Evolutionary conservation across 164 flowering plant species (phyloP).

Genomic region (Vitis rotundifolia): DNA sequence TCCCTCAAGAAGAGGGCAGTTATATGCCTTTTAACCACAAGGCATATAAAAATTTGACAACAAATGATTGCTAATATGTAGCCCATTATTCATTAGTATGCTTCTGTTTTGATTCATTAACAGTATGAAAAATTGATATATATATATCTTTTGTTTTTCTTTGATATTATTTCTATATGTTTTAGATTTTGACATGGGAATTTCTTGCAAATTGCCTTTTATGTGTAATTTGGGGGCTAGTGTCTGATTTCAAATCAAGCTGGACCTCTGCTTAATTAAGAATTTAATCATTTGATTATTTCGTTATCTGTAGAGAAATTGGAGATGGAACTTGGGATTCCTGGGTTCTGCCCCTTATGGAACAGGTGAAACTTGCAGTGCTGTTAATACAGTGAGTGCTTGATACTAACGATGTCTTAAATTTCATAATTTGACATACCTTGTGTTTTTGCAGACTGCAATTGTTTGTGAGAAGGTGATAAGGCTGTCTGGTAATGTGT

Average conservation of each 20-base stretch:
- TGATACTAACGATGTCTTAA: neutral
- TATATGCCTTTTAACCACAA: neutral
- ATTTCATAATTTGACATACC: neutral
- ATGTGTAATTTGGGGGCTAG: no score
- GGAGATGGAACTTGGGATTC: slow-evolving; percentile 50
- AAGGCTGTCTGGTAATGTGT: slow-evolving; percentile 8
- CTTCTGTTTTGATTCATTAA: no score
- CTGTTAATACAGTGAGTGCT: neutral
- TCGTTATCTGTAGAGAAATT: slow-evolving; percentile 30
- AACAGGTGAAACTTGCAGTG: slow-evolving; percentile 32
- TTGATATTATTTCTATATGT: no score
- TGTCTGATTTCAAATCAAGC: no score
- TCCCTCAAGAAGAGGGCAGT: neutral
- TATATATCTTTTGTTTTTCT: no score
- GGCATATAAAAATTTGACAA: no score
- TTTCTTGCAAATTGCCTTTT: no score
- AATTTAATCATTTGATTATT: neutral
- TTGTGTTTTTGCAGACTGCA: slow-evolving; percentile 31
- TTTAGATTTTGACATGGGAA: no score
- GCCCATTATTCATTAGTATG: no score
- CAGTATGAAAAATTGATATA: no score
- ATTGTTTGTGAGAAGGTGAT: slow-evolving; percentile 50
- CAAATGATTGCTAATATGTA: no score
- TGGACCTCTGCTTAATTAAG: neutral
- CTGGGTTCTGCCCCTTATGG: slow-evolving; percentile 38